Percentiles rank a stretch among this genome's conserved stretches.
These are phyloP conservation scores for Triticum timopheevii DNA, from an alignment of 176 grass and related monocot genomes.

Conservation along the genomic window DNA sequence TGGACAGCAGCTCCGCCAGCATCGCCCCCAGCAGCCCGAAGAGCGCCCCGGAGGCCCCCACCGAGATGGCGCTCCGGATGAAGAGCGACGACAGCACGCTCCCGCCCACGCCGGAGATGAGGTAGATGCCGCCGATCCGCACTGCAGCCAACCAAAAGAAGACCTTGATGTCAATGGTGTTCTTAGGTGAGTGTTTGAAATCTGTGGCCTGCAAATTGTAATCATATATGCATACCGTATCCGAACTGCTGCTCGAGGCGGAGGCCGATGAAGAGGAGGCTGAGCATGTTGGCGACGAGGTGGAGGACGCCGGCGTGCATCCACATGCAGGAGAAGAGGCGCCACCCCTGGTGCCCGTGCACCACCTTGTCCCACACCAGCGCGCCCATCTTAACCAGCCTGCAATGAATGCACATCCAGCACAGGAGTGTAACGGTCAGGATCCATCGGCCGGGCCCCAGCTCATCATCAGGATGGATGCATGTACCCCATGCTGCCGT, in stretches of 20 bases:
- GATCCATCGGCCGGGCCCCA: not conserved
- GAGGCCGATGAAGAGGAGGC: slow-evolving; percentile 85
- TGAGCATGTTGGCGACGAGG: slow-evolving; percentile 88
- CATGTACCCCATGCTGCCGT: not conserved
- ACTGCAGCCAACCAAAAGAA: slow-evolving; percentile 36
- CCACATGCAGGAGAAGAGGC: slow-evolving; percentile 83
- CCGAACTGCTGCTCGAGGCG: slow-evolving; percentile 97
- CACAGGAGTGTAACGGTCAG: slow-evolving; percentile 9
- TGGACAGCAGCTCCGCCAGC: slow-evolving; percentile 83
- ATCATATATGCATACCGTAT: slow-evolving; percentile 10
- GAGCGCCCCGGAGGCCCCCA: slow-evolving; percentile 89
- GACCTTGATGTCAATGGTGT: no score
- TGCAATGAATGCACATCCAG: slow-evolving; percentile 11
- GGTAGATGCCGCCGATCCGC: slow-evolving; percentile 62
- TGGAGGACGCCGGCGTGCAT: slow-evolving; percentile 81
- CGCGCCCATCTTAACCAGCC: slow-evolving; percentile 82
- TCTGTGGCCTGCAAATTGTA: no score
- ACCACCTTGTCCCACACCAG: slow-evolving; percentile 84
- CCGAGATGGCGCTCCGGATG: slow-evolving; percentile 71
- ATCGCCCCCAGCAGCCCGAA: slow-evolving; percentile 95
- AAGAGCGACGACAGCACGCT: slow-evolving; percentile 80
- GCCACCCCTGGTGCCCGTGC: slow-evolving; percentile 77
- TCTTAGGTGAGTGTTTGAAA: no score
- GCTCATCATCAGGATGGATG: not conserved
- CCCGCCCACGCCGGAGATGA: slow-evolving; percentile 79